A percentile compares a stretch with the other conserved stretches of the same genome.
Conservation (phyloP, 2,329 filamentous ascomycete genomes). For the Xylariaceae sp. region DNA sequence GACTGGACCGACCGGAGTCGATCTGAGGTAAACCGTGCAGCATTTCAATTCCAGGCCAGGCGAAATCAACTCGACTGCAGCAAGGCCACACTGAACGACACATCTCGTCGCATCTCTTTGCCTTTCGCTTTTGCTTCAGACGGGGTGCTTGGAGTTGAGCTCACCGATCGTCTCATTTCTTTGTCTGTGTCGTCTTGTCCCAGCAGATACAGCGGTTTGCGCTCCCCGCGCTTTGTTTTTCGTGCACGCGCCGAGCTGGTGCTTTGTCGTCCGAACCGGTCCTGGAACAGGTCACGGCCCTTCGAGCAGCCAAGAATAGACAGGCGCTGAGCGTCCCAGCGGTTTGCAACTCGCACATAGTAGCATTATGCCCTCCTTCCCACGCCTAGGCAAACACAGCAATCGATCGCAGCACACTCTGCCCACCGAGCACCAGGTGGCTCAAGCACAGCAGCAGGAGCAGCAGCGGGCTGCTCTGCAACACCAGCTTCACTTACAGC, state of each 20-base stretch:
- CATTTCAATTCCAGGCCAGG: no score
- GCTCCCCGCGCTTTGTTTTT: slow-evolving; percentile 13
- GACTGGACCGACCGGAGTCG: no score
- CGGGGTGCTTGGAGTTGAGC: no score
- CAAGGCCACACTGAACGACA: background rate
- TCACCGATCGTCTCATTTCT: background rate
- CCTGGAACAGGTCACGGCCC: slow-evolving; percentile 8
- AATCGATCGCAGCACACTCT: slow-evolving; percentile 49
- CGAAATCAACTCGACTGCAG: no score
- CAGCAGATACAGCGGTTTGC: slow-evolving; percentile 6
- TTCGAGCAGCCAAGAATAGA: slow-evolving; percentile 15
- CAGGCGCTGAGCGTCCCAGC: slow-evolving; percentile 1
- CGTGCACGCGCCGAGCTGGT: slow-evolving; percentile 4
- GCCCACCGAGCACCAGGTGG: slow-evolving; percentile 40
- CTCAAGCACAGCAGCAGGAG: slow-evolving; percentile 21
- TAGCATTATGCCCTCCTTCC: slow-evolving; percentile 49
- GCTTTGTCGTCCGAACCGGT: slow-evolving; percentile 9
- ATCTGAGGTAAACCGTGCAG: no score
- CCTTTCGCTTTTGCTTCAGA: background rate
- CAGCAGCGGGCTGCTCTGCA: slow-evolving; percentile 32
- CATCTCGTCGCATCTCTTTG: slow-evolving; percentile 1
- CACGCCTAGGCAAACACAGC: slow-evolving; percentile 49
- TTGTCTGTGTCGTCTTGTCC: background rate
- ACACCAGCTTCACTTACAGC: slow-evolving; percentile 24
- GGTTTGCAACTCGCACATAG: slow-evolving; percentile 11